These are phyloP conservation scores for Bonnemaisonia californica DNA, from an alignment of 31 red algal genomes.

Conservation along the genomic window DNA sequence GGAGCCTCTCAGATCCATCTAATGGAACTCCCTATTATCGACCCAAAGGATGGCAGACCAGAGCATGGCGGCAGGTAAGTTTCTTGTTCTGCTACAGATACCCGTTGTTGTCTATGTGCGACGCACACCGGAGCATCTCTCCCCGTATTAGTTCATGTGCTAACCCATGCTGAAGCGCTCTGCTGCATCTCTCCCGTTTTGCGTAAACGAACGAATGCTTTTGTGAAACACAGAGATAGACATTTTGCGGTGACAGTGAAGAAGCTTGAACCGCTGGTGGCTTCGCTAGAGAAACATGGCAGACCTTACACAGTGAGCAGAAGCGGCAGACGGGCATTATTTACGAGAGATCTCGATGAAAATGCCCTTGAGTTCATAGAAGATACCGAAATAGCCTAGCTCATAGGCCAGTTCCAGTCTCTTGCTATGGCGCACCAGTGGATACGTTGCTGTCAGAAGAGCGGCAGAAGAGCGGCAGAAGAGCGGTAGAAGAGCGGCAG, in stretches of 20 bases:
- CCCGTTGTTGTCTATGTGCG: too few relatives aligned
- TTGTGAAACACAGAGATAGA: constrained; percentile 38
- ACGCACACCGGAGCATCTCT: too few relatives aligned
- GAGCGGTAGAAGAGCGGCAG: too few relatives aligned
- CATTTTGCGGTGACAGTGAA: constrained; percentile 84
- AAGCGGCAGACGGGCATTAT: constrained; percentile 85
- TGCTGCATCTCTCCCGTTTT: not conserved
- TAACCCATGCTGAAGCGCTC: not conserved
- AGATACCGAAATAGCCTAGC: too few relatives aligned
- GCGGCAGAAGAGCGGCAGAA: too few relatives aligned
- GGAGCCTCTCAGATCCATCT: constrained; percentile 93
- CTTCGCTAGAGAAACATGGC: constrained; percentile 50
- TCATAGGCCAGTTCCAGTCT: too few relatives aligned
- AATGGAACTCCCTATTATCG: constrained; percentile 86
- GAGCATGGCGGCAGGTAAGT: constrained; percentile 86
- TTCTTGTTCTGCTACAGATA: not conserved
- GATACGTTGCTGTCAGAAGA: too few relatives aligned
- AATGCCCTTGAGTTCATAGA: constrained; percentile 98
- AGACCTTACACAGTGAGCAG: constrained; percentile 68
- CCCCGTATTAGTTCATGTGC: not conserved
- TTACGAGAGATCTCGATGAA: constrained; percentile 84
- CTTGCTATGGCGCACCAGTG: too few relatives aligned
- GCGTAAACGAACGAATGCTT: not conserved
- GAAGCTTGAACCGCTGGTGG: constrained; percentile 62
- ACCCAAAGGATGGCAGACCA: constrained; percentile 76